These are phyloP conservation scores for Glutinoglossum americanum DNA, from an alignment of 495 filamentous ascomycete species.

Conservation along the genomic window DNA sequence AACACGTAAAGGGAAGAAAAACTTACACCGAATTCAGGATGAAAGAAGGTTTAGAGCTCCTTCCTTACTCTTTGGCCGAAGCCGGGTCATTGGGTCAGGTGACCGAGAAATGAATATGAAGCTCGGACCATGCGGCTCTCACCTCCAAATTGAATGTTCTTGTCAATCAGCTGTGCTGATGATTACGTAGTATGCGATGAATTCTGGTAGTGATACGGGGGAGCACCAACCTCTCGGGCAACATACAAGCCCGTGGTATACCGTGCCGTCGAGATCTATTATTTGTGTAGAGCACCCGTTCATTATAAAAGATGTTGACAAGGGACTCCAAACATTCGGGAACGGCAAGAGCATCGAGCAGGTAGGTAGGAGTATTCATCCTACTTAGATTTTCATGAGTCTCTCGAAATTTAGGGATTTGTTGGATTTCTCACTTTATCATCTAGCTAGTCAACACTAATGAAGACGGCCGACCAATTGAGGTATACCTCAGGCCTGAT, in stretches of 20 bases:
- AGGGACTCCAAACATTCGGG: constrained; percentile 60
- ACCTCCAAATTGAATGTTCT: neutral
- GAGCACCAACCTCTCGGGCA: neutral
- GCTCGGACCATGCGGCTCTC: neutral
- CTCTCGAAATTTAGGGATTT: neutral
- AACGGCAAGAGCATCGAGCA: constrained; percentile 39
- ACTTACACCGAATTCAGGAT: no score
- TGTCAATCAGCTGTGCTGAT: neutral
- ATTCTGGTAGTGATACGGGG: neutral
- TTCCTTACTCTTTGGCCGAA: no score
- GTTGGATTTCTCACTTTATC: neutral
- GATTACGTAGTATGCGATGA: neutral
- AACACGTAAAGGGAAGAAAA: no score
- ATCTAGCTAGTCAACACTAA: constrained; percentile 3
- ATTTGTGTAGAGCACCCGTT: constrained; percentile 76
- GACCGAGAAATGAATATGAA: neutral
- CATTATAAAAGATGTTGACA: constrained; percentile 61
- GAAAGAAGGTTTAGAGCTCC: no score
- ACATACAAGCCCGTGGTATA: constrained; percentile 26
- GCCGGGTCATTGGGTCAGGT: no score
- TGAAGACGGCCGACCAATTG: constrained; percentile 17
- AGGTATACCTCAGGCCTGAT: constrained; percentile 49
- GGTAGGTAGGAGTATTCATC: constrained; percentile 18
- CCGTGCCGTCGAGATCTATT: constrained; percentile 39
- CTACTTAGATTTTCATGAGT: neutral